These are phyloP conservation scores for Danielia reshetovae DNA, from an alignment of 805 yeast species.

Conservation along the genomic window DNA sequence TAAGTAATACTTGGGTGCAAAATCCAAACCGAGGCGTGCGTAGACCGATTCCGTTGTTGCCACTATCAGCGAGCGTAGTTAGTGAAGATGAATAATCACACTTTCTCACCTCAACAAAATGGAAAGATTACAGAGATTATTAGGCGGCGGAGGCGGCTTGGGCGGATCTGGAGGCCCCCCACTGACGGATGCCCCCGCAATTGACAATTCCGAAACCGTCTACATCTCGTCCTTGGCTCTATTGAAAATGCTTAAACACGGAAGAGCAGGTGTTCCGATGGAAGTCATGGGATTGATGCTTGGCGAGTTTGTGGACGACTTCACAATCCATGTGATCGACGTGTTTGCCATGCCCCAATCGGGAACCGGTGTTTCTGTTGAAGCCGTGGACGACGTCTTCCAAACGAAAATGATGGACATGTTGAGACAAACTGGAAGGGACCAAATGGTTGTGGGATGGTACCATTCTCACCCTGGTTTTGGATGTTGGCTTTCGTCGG, in stretches of 20 bases:
- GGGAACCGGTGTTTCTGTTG: constrained; percentile 97
- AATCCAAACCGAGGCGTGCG: no score
- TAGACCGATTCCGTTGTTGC: constrained; percentile 4
- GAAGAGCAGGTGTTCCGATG: constrained; percentile 84
- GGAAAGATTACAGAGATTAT: constrained; percentile 49
- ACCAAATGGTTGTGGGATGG: constrained; percentile 99
- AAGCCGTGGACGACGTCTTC: constrained; percentile 98
- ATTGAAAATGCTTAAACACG: constrained; percentile 95
- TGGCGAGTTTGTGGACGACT: constrained; percentile 96
- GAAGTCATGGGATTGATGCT: constrained; percentile 95
- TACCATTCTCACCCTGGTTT: constrained; percentile 99
- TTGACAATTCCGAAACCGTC: constrained; percentile 94
- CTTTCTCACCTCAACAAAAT: constrained; percentile 15
- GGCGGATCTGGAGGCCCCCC: constrained; percentile 43
- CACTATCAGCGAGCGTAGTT: constrained; percentile 2
- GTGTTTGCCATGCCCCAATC: constrained; percentile 99
- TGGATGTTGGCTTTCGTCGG: constrained; percentile 99
- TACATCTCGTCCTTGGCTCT: constrained; percentile 93
- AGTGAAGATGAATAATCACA: not conserved
- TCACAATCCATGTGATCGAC: constrained; percentile 94
- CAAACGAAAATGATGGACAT: constrained; percentile 99
- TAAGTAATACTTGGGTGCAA: no score
- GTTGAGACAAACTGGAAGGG: constrained; percentile 98
- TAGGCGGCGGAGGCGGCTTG: constrained; percentile 38
- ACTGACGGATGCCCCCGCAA: constrained; percentile 67